Conservation (phyloP, 2,329 filamentous ascomycete genomes). For the Alternaria panax region DNA sequence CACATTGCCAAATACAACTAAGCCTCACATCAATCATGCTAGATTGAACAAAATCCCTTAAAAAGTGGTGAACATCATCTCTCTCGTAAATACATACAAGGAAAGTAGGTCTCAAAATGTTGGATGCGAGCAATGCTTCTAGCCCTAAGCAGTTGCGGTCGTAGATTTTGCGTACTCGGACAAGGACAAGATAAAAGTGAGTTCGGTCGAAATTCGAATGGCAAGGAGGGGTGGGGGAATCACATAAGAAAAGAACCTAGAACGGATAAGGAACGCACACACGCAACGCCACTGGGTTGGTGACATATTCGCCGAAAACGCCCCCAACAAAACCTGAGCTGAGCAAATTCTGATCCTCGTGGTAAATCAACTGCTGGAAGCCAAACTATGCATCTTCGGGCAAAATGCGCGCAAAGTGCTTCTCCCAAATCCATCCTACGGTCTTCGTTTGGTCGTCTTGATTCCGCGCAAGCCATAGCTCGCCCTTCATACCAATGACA, state of each 20-base stretch:
- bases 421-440: constrained; percentile 99
- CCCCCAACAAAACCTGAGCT: not conserved
- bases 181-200: not conserved
- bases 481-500: constrained; percentile 92
- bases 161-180: not conserved
- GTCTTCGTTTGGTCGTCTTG: constrained; percentile 83
- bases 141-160: not conserved
- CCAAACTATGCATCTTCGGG: constrained; percentile 42
- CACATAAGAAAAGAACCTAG: constrained; percentile 16
- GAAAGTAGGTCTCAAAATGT: constrained; percentile 7
- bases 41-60: not conserved
- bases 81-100: constrained; percentile 14
- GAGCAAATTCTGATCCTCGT: constrained; percentile 1
- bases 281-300: constrained; percentile 3
- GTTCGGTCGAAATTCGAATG: not conserved
- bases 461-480: constrained; percentile 96
- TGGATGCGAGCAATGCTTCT: constrained; percentile 3
- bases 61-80: constrained; percentile 8
- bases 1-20: not conserved
- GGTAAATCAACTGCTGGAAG: not conserved
- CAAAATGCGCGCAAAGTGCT: constrained; percentile 74
- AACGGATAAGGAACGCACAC: not conserved
- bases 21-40: constrained; percentile 3
- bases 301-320: constrained; percentile 2
- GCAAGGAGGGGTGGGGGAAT: constrained; percentile 22